Base-by-base conservation (phyloP, 306 rosid genomes). In the Pterocarpus santalinus region DNA sequence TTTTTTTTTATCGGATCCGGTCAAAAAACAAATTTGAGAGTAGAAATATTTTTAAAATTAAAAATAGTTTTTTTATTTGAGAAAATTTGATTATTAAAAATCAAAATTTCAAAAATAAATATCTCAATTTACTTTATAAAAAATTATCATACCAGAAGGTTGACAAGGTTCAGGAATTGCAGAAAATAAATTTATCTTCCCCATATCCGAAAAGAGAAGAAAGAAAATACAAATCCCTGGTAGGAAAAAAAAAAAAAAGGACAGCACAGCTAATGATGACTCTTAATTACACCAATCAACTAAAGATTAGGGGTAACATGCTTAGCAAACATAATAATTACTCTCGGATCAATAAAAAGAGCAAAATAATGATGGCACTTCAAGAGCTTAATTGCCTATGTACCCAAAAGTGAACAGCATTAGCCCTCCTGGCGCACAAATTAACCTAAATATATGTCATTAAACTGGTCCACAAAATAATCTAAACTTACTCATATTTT, bases 301-400 rank as follows among this genome's bases (percentile, higher is more conserved):
- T 73, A 58, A 72, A 73, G 70, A 68, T 73, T 81, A 44, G 13
- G 62, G 80, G 64, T 76, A 61, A 55, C 74, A 74, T 81, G 56
- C 39, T 72, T 78, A 13, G 73, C 62, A 41, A 68, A 70, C 81
- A 82, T 76, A 82, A 36, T 85, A 68, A 89, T 86, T 76, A 43
- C 39, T 43, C 81, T 65, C 53, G 78, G 53, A 84, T 85, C 77
- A 49, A 47, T 79, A 79, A 64, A 73, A 86, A 76, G 76, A n/a
- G 64, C 76, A 65, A 55, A 49, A 49, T 5, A 72, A 75, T 87
- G 6, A 83, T 72, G 11, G 3, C 35, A 28, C 14, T 33, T 51
- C 28, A 72, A 65, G 7, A 14, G 68, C 43, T 56, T 68, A 69
- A 62, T 49, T 62, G 5, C 33, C 34, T 61, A 62, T 10, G 9